These are phyloP conservation scores for Candida sp. DNA, from an alignment of 1,139 yeast genomes.

Conservation along the genomic window DNA sequence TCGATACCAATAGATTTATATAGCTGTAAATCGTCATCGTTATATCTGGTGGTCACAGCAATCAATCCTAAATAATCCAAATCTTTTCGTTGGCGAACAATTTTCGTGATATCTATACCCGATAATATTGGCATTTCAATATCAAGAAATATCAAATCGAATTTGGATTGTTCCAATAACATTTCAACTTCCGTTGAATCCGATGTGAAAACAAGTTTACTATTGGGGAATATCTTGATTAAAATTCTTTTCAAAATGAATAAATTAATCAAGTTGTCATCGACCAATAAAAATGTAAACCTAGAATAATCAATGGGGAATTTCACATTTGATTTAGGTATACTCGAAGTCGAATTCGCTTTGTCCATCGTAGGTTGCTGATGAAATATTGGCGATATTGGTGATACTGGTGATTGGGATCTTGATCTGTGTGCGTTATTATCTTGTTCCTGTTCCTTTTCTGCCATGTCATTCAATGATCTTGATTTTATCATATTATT, in stretches of 20 bases:
- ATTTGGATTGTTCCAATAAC: slow-evolving; percentile 15
- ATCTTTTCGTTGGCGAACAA: slow-evolving; percentile 2
- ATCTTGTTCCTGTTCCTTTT: background rate
- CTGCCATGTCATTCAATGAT: background rate
- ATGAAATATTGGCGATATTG: slow-evolving; percentile 1
- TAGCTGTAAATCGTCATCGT: slow-evolving; percentile 23
- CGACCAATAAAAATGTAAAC: slow-evolving; percentile 37
- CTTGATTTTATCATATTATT: background rate
- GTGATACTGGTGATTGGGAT: slow-evolving; percentile 2
- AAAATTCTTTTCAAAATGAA: slow-evolving; percentile 33
- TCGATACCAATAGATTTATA: slow-evolving; percentile 38
- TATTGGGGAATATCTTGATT: slow-evolving; percentile 31
- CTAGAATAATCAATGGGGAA: slow-evolving; percentile 3
- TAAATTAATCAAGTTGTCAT: slow-evolving; percentile 42
- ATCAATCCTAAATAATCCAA: slow-evolving; percentile 28
- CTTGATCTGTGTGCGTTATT: background rate
- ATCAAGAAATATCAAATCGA: slow-evolving; percentile 39
- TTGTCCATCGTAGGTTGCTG: slow-evolving; percentile 9
- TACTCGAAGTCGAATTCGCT: background rate
- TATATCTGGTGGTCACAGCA: slow-evolving; percentile 40
- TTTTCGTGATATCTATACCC: slow-evolving; percentile 37
- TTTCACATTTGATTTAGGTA: slow-evolving; percentile 10
- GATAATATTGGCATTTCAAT: slow-evolving; percentile 47
- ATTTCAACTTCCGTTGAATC: slow-evolving; percentile 31
- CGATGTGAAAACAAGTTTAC: slow-evolving; percentile 23